phyloP scores from a whole-genome alignment of 78 protist genomes.

The Dictyostelium discoideum region DNA sequence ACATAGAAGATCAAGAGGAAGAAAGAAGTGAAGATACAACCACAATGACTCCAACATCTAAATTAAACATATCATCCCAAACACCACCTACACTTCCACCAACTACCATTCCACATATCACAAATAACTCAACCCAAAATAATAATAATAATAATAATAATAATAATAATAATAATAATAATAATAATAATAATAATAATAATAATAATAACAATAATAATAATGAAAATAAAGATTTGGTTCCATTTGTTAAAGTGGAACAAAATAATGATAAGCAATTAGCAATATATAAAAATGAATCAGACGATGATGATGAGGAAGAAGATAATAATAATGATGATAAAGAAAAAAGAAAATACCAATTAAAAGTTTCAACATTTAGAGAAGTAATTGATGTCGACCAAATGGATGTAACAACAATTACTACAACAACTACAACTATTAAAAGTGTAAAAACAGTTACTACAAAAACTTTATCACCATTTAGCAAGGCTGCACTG shows the following conservation, averaged over 20 bases:
- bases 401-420: background rate
- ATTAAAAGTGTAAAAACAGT: slow-evolving; percentile 8
- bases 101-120: background rate
- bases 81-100: background rate
- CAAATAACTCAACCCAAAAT: background rate
- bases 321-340: background rate
- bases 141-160: background rate
- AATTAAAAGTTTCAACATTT: background rate
- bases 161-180: background rate
- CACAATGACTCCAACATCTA: background rate
- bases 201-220: background rate
- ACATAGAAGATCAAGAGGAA: background rate
- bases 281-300: background rate
- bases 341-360: background rate
- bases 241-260: background rate
- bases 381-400: slow-evolving; percentile 10
- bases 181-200: slow-evolving; percentile 17
- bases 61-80: background rate
- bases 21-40: background rate
- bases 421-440: slow-evolving; percentile 15
- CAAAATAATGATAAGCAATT: background rate
- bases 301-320: background rate
- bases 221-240: background rate
- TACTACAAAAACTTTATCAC: background rate
- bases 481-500: background rate